phyloP scores from a whole-genome alignment of 2,329 filamentous ascomycete genomes.

The Ophiosphaerella korrae region DNA sequence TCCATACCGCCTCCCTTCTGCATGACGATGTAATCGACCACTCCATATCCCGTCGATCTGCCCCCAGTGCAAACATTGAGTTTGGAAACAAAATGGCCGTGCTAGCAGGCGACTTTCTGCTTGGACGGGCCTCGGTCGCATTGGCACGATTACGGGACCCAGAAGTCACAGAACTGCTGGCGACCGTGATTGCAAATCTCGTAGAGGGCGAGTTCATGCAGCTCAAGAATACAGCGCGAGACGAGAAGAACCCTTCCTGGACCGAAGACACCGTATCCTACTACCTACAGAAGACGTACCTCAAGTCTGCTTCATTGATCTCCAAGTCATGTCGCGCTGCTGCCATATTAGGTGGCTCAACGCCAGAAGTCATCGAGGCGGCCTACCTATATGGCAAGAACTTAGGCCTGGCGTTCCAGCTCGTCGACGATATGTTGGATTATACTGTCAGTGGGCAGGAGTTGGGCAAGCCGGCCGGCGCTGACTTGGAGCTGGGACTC shows the following conservation, averaged over 20 bases:
- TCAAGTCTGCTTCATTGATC: slow-evolving; percentile 95
- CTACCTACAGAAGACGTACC: slow-evolving; percentile 97
- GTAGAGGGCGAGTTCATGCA: slow-evolving; percentile 99
- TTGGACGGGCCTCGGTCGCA: slow-evolving; percentile 91
- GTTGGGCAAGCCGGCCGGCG: slow-evolving; percentile 91
- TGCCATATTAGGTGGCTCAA: slow-evolving; percentile 79
- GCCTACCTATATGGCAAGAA: slow-evolving; percentile 94
- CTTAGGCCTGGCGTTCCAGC: slow-evolving; percentile 90
- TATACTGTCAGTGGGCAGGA: slow-evolving; percentile 86
- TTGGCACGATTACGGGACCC: slow-evolving; percentile 87
- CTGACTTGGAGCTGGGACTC: slow-evolving; percentile 89
- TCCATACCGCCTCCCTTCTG: slow-evolving; percentile 93
- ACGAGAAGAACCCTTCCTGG: slow-evolving; percentile 83
- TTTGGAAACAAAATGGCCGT: slow-evolving; percentile 99
- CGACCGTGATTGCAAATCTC: slow-evolving; percentile 95
- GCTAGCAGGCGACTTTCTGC: slow-evolving; percentile 91
- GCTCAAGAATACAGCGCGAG: slow-evolving; percentile 89
- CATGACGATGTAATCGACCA: slow-evolving; percentile 99
- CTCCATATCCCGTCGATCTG: slow-evolving; percentile 80
- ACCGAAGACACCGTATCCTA: slow-evolving; percentile 89
- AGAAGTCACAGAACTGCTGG: slow-evolving; percentile 91
- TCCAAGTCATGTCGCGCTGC: slow-evolving; percentile 93
- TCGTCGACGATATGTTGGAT: slow-evolving; percentile 97
- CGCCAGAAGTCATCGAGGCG: slow-evolving; percentile 81
- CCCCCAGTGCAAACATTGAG: slow-evolving; percentile 86